phyloP scores from a whole-genome alignment of 768 basidiomycete genomes.

The Auriscalpium orientale region DNA sequence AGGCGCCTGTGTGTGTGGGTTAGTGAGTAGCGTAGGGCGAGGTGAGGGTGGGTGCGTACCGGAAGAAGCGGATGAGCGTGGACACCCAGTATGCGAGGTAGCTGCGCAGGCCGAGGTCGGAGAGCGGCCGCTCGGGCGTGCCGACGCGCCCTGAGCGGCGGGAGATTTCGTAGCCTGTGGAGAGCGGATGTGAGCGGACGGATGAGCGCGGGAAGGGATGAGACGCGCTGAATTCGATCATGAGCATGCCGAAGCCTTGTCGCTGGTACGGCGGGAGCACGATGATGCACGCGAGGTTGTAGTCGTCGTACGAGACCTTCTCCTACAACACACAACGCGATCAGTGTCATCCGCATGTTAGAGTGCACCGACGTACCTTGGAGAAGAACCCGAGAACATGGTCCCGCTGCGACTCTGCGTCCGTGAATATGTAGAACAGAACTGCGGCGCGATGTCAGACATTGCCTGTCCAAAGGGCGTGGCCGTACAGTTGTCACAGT shows the following conservation, averaged over 20 bases:
- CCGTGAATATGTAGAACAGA: constrained; percentile 88
- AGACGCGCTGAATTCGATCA: constrained; percentile 93
- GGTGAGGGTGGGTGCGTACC: constrained; percentile 32
- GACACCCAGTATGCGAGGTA: constrained; percentile 88
- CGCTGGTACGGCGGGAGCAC: constrained; percentile 90
- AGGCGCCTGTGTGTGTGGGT: constrained; percentile 34
- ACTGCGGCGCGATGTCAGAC: constrained; percentile 36
- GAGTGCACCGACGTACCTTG: constrained; percentile 35
- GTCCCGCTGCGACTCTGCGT: constrained; percentile 70
- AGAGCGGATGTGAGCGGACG: background rate
- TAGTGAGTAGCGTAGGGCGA: background rate
- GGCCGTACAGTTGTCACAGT: constrained; percentile 72
- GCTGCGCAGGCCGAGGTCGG: constrained; percentile 84
- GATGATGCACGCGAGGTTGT: constrained; percentile 95
- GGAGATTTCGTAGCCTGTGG: constrained; percentile 85
- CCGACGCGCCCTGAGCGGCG: constrained; percentile 72
- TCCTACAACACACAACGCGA: constrained; percentile 43
- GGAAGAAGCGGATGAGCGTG: constrained; percentile 76
- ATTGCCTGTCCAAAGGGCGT: background rate
- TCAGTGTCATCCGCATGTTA: background rate
- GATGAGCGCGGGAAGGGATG: background rate
- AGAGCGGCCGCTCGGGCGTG: constrained; percentile 91
- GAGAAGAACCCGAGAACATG: constrained; percentile 76
- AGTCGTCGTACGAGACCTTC: constrained; percentile 92
- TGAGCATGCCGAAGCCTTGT: constrained; percentile 85